These are phyloP conservation scores for Lodderomyces pseudojiufengensis DNA, from an alignment of 1,139 yeast genomes.

Conservation along the genomic window DNA sequence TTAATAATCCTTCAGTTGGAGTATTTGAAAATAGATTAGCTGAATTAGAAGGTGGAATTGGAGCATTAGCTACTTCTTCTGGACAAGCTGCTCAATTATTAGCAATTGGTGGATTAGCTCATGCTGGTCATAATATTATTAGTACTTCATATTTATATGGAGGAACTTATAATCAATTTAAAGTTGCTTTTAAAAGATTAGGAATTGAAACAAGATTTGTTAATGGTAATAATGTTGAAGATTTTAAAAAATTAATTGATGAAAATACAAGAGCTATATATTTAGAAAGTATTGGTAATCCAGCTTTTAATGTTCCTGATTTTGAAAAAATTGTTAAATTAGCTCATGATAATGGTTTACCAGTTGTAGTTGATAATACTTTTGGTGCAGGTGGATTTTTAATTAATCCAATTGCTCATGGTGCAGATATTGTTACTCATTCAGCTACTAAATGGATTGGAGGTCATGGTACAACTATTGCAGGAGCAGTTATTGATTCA, in stretches of 20 bases:
- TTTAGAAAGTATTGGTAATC: conserved; percentile 91
- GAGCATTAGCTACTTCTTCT: conserved; percentile 85
- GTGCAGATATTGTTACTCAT: conserved; percentile 82
- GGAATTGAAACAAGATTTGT: conserved; percentile 87
- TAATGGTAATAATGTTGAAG: conserved; percentile 67
- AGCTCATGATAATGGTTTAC: conserved; percentile 87
- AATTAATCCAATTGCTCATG: conserved; percentile 79
- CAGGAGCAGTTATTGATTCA: conserved; percentile 84
- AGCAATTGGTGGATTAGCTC: conserved; percentile 82
- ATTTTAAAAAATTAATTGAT: conserved; percentile 71
- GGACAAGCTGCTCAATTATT: conserved; percentile 95
- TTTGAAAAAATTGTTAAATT: conserved; percentile 70
- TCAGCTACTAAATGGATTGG: conserved; percentile 99
- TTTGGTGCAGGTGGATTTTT: conserved; percentile 96
- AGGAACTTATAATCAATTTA: conserved; percentile 94
- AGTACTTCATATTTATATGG: conserved; percentile 90
- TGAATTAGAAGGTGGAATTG: conserved; percentile 82
- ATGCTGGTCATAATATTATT: conserved; percentile 83
- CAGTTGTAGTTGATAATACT: conserved; percentile 94
- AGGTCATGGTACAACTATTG: conserved; percentile 95
- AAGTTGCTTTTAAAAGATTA: conserved; percentile 82
- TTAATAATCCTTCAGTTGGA: conserved; percentile 89
- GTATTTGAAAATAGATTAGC: conserved; percentile 90
- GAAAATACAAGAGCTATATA: conserved; percentile 85
- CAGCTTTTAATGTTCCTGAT: conserved; percentile 89